Evolutionary conservation across 2,329 filamentous ascomycete genomes (phyloP), one percentile per base, ranked within the genome.

Genomic region (Colletotrichum horii): DNA sequence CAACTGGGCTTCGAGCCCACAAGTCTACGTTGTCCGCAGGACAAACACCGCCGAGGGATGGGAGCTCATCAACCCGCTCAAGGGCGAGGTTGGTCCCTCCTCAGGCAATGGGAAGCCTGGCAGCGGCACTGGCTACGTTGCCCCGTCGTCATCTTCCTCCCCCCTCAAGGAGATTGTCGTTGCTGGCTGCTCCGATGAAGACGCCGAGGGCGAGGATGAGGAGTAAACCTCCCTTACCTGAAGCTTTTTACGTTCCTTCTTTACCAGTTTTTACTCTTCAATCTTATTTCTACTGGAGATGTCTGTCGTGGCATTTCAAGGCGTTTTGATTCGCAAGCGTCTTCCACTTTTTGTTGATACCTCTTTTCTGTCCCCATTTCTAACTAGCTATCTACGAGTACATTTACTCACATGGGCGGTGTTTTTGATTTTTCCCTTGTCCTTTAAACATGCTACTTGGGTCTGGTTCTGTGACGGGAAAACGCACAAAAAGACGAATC

Each of bases 1-100:
- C 0, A 70, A 80, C 3, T 89, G 87, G 87, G 86, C 85, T 1
- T 82, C 81, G 14, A 79, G 78, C 43, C 76, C 78, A 6, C 81
- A 81, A 3, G 86, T 88, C 19, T 82, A 80, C 6, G 85, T 88
- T 48, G 84, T 88, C 52, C 74, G 74, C 48, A 68, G 68, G 34
- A 78, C 77, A 2, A 61, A 68, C 24, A 70, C 36, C 3, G 61
- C 32, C 9, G 81, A 80, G 6, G 52, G 32, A 36, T 87, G 86
- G 85, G 79, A 80, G 78, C 78, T 83, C 24, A 83, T 82, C 70
- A 81, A 82, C 36, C 79, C 80, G 19, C 76, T 87, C 15, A 75
- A 71, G 22, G 71, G 71, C 22, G 61, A 75, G 22, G 43, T 76
- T 60, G 76, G 76, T 4, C 73, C 73, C 14, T 77, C 76, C 32